Base-by-base conservation (phyloP, 2,329 filamentous ascomycete species). In the Stachybotrys chlorohalonatus region DNA sequence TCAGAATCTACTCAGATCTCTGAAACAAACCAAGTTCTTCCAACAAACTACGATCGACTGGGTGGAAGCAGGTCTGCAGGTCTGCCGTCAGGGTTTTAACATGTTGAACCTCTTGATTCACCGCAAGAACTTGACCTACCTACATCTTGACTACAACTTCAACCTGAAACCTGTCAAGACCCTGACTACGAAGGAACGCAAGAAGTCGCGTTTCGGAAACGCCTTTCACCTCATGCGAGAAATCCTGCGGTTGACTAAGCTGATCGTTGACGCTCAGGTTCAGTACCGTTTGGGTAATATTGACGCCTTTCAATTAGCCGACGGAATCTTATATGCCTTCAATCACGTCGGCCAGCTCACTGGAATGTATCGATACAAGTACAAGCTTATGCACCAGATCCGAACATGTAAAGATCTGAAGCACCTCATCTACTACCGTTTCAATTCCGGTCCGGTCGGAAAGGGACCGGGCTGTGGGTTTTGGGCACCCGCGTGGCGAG, bases 341-440 rank as follows among this genome's bases (percentile, higher is more conserved):
- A 99, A 99, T 73, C 94, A 99, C 64, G 94, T 99, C 55, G 94
- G 94, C 58, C 95, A 99, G 72, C 78, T 99, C 58, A 99, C 94
- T 15, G 94, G 94, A 69, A 99, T 99, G 94, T 99, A 99, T 74
- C 88, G 94, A 57, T 99, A 99, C 82, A 99, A 99, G 79, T 99
- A 99, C 78, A 99, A 99, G 79, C 80, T 99, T 55, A 99, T 99
- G 94, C 94, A 99, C 70, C 94, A 99, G 72, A 99, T 99, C 64
- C 90, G 94, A 63, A 95, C 94, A 1, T 99, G 94, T 79, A 99
- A 99, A 73, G 94, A 99, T 73, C 72, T 99, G 68, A 99, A 99
- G 82, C 94, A 99, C 81, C 76, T 99, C 58, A 97, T 99, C 61
- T 99, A 99, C 76, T 97, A 97, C 72, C 89, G 93, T 52, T 99